phyloP scores from a whole-genome alignment of 2,329 filamentous ascomycete genomes.

The Stagonosporopsis tanaceti region DNA sequence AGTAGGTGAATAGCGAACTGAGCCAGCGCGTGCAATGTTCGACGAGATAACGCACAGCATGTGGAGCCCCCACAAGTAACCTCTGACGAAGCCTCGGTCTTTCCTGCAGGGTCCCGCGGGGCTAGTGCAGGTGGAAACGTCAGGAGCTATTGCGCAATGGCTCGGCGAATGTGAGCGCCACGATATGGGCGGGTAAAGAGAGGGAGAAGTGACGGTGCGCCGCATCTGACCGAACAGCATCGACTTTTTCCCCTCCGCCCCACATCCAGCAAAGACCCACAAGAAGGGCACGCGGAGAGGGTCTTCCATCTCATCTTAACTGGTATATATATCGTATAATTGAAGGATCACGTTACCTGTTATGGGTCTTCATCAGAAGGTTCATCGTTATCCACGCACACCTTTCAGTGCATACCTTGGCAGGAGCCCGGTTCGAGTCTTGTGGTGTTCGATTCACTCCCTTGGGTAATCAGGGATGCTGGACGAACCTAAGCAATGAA shows the following conservation, averaged over 20 bases:
- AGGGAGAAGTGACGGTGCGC: too few relatives aligned
- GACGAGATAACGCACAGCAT: background rate
- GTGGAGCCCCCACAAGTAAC: background rate
- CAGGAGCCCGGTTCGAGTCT: conserved; percentile 54
- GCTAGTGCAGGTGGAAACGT: conserved; percentile 3
- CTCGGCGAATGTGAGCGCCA: background rate
- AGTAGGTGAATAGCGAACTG: background rate
- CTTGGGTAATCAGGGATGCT: conserved; percentile 52
- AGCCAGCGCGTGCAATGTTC: background rate
- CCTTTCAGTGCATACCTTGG: conserved; percentile 41
- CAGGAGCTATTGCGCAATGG: conserved; percentile 12
- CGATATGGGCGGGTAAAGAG: background rate
- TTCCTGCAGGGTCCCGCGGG: conserved; percentile 2
- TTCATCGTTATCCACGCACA: conserved; percentile 43
- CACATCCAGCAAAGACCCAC: background rate
- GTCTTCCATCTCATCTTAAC: background rate
- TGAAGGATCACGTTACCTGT: conserved; percentile 37
- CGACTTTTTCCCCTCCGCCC: too few relatives aligned
- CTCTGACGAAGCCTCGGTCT: background rate
- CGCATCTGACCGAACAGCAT: too few relatives aligned
- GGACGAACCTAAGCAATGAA: conserved; percentile 54
- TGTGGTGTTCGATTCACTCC: conserved; percentile 52
- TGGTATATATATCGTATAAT: conserved; percentile 16
- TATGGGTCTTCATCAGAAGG: conserved; percentile 48
- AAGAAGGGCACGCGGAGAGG: background rate